A percentile compares a stretch with the other conserved stretches of the same genome.
These are phyloP conservation scores for Carex arenaria DNA, from an alignment of 202 grass and related monocot genomes.

Conservation along the genomic window DNA sequence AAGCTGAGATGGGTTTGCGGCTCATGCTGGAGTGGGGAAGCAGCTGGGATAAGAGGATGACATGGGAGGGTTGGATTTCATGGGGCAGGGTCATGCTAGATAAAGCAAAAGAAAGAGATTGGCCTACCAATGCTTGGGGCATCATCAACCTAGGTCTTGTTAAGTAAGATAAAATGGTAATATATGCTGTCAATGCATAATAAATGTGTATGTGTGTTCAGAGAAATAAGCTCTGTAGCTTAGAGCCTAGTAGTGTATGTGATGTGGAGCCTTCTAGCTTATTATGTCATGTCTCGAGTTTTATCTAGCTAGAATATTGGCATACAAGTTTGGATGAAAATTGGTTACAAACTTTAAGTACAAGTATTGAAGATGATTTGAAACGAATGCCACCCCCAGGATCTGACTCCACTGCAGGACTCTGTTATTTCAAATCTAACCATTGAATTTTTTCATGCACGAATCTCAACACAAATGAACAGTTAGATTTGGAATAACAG, in stretches of 20 bases:
- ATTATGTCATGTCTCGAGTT: background rate
- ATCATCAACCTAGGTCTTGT: slow-evolving; percentile 74
- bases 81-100: slow-evolving; percentile 51
- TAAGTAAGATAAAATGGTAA: slow-evolving; percentile 3
- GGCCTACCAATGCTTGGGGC: slow-evolving; percentile 41
- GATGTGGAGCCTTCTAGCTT: background rate
- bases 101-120: slow-evolving; percentile 29
- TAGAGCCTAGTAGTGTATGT: background rate
- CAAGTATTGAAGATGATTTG: background rate
- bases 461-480: too few relatives aligned
- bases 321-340: background rate
- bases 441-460: too few relatives aligned
- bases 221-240: background rate
- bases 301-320: background rate
- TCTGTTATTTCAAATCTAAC: too few relatives aligned
- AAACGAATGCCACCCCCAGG: background rate
- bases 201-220: background rate
- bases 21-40: slow-evolving; percentile 65
- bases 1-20: slow-evolving; percentile 29
- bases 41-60: slow-evolving; percentile 76
- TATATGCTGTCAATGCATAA: background rate
- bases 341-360: background rate
- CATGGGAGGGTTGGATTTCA: slow-evolving; percentile 66
- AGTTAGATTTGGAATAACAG: too few relatives aligned
- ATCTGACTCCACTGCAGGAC: background rate